Percentiles rank a stretch among this genome's conserved stretches.
These are phyloP conservation scores for Ballota nigra DNA, from an alignment of 257 asterid species.

Conservation along the genomic window DNA sequence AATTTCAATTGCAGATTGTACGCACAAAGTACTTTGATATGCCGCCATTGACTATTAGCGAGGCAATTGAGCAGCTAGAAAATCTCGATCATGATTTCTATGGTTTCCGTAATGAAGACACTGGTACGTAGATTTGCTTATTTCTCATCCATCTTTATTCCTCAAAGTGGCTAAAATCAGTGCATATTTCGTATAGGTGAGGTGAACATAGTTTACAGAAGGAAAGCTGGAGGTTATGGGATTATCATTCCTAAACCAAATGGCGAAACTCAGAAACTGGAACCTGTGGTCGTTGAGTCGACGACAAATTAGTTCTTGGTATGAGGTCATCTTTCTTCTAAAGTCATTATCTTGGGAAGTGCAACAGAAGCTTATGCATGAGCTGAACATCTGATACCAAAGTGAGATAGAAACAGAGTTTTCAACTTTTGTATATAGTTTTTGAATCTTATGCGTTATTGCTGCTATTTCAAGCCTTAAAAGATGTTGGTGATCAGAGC, in stretches of 20 bases:
- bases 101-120: slow-evolving; percentile 84
- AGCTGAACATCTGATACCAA: not conserved
- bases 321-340: too few relatives aligned
- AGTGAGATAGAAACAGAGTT: not conserved
- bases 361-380: not conserved
- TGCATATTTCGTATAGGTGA: slow-evolving; percentile 47
- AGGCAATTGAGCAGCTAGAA: slow-evolving; percentile 95
- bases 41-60: slow-evolving; percentile 80
- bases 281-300: slow-evolving; percentile 44
- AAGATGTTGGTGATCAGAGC: not conserved
- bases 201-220: slow-evolving; percentile 73
- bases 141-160: not conserved
- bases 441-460: not conserved
- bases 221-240: slow-evolving; percentile 86
- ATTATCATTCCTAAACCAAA: slow-evolving; percentile 66
- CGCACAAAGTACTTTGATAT: slow-evolving; percentile 88
- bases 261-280: slow-evolving; percentile 52
- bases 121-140: slow-evolving; percentile 30
- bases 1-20: not conserved
- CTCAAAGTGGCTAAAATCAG: not conserved
- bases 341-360: not conserved
- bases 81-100: slow-evolving; percentile 88
- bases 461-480: not conserved
- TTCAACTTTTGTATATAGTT: not conserved
- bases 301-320: not conserved